Percentiles rank a stretch among this genome's conserved stretches.
These are phyloP conservation scores for Aechmea fasciata DNA, from an alignment of 176 grass and related monocot species.

Conservation along the genomic window DNA sequence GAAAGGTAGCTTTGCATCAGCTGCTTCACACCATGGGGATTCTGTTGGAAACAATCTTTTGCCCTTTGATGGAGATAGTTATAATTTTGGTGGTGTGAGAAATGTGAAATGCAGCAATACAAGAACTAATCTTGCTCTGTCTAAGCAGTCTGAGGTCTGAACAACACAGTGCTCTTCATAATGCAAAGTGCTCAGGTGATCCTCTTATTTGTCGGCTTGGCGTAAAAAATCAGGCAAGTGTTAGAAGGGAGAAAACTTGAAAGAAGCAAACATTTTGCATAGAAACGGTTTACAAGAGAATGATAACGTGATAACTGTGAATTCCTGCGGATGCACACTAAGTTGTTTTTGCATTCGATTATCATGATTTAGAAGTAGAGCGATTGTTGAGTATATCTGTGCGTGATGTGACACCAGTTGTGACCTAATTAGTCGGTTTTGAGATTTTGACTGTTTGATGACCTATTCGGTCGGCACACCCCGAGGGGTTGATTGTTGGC, in stretches of 20 bases:
- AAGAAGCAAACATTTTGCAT: conserved; percentile 18
- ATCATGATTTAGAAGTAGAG: too few relatives aligned
- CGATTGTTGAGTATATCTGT: too few relatives aligned
- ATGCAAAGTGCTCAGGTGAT: conserved; percentile 64
- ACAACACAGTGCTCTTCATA: conserved; percentile 38
- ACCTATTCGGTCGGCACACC: too few relatives aligned
- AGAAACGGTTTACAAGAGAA: conserved; percentile 26
- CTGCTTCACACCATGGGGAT: conserved; percentile 76
- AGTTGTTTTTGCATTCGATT: too few relatives aligned
- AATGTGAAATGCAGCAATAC: conserved; percentile 42
- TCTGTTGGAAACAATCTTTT: conserved; percentile 93
- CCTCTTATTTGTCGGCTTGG: conserved; percentile 51
- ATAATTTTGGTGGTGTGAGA: conserved; percentile 44
- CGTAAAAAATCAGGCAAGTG: conserved; percentile 20
- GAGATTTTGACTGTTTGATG: too few relatives aligned
- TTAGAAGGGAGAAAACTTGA: conserved; percentile 14
- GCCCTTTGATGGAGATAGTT: conserved; percentile 79
- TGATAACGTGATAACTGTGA: conserved; percentile 21
- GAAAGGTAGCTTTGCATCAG: conserved; percentile 75
- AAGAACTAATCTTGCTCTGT: conserved; percentile 33
- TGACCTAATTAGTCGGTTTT: too few relatives aligned
- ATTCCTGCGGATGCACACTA: background rate
- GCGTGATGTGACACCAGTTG: too few relatives aligned
- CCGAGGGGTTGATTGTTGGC: too few relatives aligned
- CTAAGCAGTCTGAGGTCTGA: conserved; percentile 17